phyloP scores from a whole-genome alignment of 2,329 filamentous ascomycete genomes.

The Sclerotinia spermophila region DNA sequence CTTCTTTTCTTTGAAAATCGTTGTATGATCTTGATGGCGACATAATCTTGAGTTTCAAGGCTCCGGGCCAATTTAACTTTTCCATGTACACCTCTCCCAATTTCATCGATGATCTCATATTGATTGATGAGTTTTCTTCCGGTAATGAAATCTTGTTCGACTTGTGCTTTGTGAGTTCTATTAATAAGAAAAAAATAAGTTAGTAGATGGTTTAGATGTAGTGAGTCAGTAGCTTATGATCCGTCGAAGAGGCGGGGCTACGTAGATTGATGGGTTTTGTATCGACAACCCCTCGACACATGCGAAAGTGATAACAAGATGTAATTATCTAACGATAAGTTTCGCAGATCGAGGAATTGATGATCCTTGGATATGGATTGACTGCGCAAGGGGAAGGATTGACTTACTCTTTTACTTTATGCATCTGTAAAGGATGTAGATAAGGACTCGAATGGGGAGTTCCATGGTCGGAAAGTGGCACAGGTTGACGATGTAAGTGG shows the following conservation, averaged over 20 bases:
- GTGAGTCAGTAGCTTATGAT: neutral
- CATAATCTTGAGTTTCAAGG: slow-evolving; percentile 68
- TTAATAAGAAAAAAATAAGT: slow-evolving; percentile 22
- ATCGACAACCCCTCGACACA: neutral
- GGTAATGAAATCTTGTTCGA: slow-evolving; percentile 83
- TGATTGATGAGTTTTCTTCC: slow-evolving; percentile 97
- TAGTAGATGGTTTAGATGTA: slow-evolving; percentile 19
- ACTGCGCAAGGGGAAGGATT: neutral
- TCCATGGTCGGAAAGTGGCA: slow-evolving; percentile 48
- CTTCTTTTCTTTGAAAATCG: slow-evolving; percentile 90
- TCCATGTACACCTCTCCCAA: slow-evolving; percentile 91
- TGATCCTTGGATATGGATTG: neutral
- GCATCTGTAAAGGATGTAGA: slow-evolving; percentile 67
- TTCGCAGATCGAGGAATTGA: neutral
- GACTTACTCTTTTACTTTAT: slow-evolving; percentile 73
- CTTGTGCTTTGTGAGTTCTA: slow-evolving; percentile 84
- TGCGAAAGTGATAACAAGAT: neutral
- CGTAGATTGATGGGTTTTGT: neutral
- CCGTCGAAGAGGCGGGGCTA: neutral
- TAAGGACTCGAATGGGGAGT: slow-evolving; percentile 55
- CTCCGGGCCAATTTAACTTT: slow-evolving; percentile 95
- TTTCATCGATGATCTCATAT: slow-evolving; percentile 94
- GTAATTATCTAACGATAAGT: neutral
- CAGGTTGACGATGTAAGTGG: slow-evolving; percentile 37
- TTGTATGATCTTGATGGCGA: slow-evolving; percentile 98